A percentile compares a stretch with the other conserved stretches of the same genome.
Conservation (phyloP, 805 yeast genomes). For the Spathaspora girioi region DNA sequence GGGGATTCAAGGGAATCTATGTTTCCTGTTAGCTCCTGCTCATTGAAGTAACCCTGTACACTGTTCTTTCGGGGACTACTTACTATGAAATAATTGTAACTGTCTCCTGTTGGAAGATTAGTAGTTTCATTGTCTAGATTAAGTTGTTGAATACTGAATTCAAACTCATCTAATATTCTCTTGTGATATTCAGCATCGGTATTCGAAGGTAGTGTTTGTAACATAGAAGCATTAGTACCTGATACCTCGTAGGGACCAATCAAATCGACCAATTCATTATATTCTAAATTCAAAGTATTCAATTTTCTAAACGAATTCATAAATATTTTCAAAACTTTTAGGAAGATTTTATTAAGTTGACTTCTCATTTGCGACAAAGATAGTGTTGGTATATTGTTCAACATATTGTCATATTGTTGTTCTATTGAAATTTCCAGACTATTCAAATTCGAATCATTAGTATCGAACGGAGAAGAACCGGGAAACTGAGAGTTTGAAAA, state of each 20-base stretch:
- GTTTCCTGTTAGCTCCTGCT: constrained; percentile 7
- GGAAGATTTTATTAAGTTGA: constrained; percentile 31
- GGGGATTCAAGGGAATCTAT: constrained; percentile 9
- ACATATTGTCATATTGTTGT: constrained; percentile 22
- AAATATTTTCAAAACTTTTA: constrained; percentile 32
- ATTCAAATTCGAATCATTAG: neutral
- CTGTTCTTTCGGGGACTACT: constrained; percentile 26
- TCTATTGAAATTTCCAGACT: constrained; percentile 11
- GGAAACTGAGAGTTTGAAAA: constrained; percentile 6
- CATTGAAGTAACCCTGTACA: constrained; percentile 9
- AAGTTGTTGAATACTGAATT: constrained; percentile 18
- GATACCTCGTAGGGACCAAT: constrained; percentile 19
- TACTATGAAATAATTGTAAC: constrained; percentile 18
- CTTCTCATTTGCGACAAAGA: constrained; percentile 29
- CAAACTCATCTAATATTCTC: constrained; percentile 29
- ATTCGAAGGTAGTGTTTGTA: constrained; percentile 23
- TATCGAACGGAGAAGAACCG: constrained; percentile 4
- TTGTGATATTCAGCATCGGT: constrained; percentile 30
- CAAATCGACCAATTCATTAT: constrained; percentile 25
- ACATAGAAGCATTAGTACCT: constrained; percentile 10
- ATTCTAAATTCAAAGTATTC: constrained; percentile 21
- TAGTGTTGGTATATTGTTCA: constrained; percentile 22
- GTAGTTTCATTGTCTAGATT: constrained; percentile 6
- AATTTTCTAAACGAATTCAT: constrained; percentile 27
- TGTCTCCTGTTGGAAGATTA: neutral